Evolutionary conservation across 2,329 filamentous ascomycete genomes (phyloP).

Genomic region (Claviceps digitariae): DNA sequence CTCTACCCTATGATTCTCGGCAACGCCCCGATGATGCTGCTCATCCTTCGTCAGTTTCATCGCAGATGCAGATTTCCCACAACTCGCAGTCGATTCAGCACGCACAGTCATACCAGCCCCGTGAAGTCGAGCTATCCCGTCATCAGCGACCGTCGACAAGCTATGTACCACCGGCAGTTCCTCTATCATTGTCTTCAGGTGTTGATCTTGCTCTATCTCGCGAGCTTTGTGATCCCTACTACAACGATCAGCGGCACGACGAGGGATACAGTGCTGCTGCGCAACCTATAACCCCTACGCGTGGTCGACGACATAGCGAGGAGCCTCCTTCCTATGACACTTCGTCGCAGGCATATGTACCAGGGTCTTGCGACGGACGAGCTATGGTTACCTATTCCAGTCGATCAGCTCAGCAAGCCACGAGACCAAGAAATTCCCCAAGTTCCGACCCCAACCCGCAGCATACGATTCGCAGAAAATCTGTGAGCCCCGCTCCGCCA

Average conservation of each 20-base stretch:
- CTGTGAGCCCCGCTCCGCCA: constrained; percentile 56
- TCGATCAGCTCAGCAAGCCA: constrained; percentile 15
- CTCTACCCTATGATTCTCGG: too few species aligned
- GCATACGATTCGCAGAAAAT: constrained; percentile 54
- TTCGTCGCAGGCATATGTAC: constrained; percentile 19
- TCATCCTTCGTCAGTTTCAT: constrained; percentile 15
- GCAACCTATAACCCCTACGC: constrained; percentile 26
- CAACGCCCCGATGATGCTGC: constrained; percentile 11
- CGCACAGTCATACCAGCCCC: constrained; percentile 18
- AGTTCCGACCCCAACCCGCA: constrained; percentile 28
- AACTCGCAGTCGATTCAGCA: constrained; percentile 17
- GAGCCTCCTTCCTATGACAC: constrained; percentile 13
- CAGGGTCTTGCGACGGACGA: constrained; percentile 31
- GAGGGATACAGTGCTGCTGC: constrained; percentile 27
- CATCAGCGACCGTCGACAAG: constrained; percentile 18
- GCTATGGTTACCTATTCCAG: constrained; percentile 25
- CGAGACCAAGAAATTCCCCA: constrained; percentile 19
- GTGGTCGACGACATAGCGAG: constrained; percentile 26
- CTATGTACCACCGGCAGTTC: constrained; percentile 34
- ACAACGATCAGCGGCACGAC: constrained; percentile 15
- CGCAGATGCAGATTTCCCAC: constrained; percentile 14
- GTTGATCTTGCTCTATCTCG: constrained; percentile 41
- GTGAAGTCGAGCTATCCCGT: constrained; percentile 23
- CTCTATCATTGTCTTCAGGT: constrained; percentile 46
- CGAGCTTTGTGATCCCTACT: constrained; percentile 41